Evolutionary conservation across 1,284 basidiomycete genomes (phyloP).

Genomic region (Cryptococcus jaspeensis): DNA sequence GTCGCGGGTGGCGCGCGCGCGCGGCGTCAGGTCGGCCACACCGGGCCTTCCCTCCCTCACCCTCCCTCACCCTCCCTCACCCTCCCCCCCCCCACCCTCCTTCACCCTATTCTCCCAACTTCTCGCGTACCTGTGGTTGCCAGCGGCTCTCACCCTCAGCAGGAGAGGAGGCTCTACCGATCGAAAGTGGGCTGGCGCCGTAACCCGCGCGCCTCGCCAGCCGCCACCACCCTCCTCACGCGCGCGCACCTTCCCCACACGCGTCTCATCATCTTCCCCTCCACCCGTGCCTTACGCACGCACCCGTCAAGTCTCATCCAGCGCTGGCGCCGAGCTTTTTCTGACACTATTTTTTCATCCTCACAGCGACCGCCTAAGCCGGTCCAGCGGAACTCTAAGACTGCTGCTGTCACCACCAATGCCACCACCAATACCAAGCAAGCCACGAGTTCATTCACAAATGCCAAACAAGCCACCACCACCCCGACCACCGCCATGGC

Average conservation of each 20-base stretch:
- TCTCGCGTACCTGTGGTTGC: too few relatives aligned
- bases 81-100: neutral
- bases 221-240: neutral
- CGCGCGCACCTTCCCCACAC: neutral
- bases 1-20: too few relatives aligned
- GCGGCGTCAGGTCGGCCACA: too few relatives aligned
- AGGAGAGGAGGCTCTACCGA: too few relatives aligned
- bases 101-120: too few relatives aligned
- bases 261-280: neutral
- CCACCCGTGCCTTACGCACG: neutral
- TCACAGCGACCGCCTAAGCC: slow-evolving; percentile 8
- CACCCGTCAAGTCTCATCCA: neutral
- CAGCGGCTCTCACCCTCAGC: too few relatives aligned
- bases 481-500: neutral
- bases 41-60: too few relatives aligned
- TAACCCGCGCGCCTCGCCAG: too few relatives aligned
- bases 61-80: too few relatives aligned
- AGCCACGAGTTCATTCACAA: neutral
- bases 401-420: neutral
- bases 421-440: neutral
- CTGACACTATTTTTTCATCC: neutral
- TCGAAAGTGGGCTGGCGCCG: too few relatives aligned
- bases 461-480: neutral
- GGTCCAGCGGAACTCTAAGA: neutral
- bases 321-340: neutral